Evolutionary conservation across 2,329 filamentous ascomycete species (phyloP).

Genomic region (Cryphonectria japonica): DNA sequence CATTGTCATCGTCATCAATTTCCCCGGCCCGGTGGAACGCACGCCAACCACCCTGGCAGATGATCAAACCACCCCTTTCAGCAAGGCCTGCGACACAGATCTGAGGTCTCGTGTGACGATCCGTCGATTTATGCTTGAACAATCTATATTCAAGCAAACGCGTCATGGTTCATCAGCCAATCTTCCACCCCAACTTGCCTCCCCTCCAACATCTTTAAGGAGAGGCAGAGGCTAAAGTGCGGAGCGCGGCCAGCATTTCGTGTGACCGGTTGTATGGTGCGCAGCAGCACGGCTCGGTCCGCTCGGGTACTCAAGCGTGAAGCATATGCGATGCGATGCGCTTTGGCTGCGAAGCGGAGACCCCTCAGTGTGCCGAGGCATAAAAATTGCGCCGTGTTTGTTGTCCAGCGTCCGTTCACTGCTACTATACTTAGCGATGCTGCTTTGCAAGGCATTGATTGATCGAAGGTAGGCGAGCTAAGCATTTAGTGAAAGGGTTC

Average conservation of each 20-base stretch:
- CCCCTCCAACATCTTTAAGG: too few relatives aligned
- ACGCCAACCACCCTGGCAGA: neutral
- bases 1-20: neutral
- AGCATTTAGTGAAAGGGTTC: neutral
- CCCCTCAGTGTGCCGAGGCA: neutral
- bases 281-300: neutral
- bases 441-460: neutral
- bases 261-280: neutral
- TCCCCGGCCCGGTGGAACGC: neutral
- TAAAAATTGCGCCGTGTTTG: neutral
- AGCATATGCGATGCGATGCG: neutral
- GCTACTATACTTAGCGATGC: neutral
- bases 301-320: neutral
- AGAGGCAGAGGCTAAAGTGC: too few relatives aligned
- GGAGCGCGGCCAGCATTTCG: neutral
- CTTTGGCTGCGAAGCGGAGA: neutral
- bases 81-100: neutral
- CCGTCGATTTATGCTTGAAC: neutral
- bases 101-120: neutral
- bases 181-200: neutral
- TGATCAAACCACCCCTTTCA: neutral
- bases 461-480: neutral
- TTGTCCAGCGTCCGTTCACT: neutral
- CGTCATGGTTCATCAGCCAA: neutral
- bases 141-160: neutral